Percentiles rank a stretch among this genome's conserved stretches.
Conservation (phyloP, 164 flowering plant genomes). For the Aristolochia fimbriata region DNA sequence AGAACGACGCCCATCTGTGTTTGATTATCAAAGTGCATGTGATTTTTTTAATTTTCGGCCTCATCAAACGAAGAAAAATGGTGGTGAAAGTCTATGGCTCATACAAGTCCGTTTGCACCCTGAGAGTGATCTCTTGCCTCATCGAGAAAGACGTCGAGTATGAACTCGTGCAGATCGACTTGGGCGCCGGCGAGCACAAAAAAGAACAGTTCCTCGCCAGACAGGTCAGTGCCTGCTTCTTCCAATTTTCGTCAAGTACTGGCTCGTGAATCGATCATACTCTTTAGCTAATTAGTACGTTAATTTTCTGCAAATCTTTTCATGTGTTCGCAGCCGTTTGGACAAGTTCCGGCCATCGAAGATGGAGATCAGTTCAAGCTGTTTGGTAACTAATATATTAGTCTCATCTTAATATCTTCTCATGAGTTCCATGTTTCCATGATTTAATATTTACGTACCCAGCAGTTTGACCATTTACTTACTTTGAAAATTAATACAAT, state of each 20-base stretch:
- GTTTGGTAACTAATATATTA: constrained; percentile 21
- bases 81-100: constrained; percentile 78
- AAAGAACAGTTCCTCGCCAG: constrained; percentile 36
- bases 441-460: too few relatives aligned
- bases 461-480: neutral
- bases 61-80: constrained; percentile 25
- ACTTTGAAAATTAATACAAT: neutral
- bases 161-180: constrained; percentile 37
- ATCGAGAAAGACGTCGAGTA: constrained; percentile 58
- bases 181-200: constrained; percentile 54
- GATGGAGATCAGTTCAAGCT: constrained; percentile 27
- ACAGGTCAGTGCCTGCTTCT: constrained; percentile 35
- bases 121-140: constrained; percentile 65
- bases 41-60: too few relatives aligned
- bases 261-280: too few relatives aligned
- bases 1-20: too few relatives aligned
- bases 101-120: constrained; percentile 52
- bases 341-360: constrained; percentile 24
- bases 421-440: neutral
- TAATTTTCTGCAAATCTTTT: neutral
- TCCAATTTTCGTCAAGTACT: too few relatives aligned
- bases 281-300: neutral
- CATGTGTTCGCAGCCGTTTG: constrained; percentile 17
- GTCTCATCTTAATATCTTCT: too few relatives aligned
- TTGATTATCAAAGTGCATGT: too few relatives aligned